A percentile compares a stretch with the other conserved stretches of the same genome.
Evolutionary conservation across 805 yeast genomes (phyloP).

Genomic region (Wickerhamiella siamensis): DNA sequence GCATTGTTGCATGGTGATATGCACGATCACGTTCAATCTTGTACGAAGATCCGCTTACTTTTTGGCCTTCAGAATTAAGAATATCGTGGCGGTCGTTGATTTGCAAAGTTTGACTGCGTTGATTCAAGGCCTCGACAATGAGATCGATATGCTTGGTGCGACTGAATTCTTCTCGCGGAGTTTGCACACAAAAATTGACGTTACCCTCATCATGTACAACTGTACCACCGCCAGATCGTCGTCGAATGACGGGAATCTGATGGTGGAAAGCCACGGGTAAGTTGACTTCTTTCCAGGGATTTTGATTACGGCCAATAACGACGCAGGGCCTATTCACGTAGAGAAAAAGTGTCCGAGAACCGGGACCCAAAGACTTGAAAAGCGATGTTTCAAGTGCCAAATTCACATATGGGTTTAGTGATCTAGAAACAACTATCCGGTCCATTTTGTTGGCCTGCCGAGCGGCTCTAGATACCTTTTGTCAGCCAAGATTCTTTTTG

Average conservation of each 20-base stretch:
- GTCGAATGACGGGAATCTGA: conserved; percentile 53
- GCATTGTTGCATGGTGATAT: conserved; percentile 94
- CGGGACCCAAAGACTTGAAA: conserved; percentile 30
- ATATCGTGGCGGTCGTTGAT: conserved; percentile 77
- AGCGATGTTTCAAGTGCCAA: conserved; percentile 71
- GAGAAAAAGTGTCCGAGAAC: conserved; percentile 44
- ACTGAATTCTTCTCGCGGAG: conserved; percentile 48
- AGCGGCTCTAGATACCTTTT: not conserved
- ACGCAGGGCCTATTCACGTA: conserved; percentile 73
- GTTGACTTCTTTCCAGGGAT: conserved; percentile 80
- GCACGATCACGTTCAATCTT: conserved; percentile 69
- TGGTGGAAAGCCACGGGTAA: conserved; percentile 36
- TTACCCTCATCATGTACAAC: conserved; percentile 92
- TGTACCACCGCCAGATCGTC: conserved; percentile 91
- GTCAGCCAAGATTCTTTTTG: not conserved
- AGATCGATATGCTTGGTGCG: conserved; percentile 38
- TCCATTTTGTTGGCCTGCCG: not conserved
- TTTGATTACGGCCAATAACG: conserved; percentile 93
- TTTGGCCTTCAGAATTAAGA: conserved; percentile 32
- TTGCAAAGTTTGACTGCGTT: conserved; percentile 22
- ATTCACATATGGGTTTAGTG: conserved; percentile 57
- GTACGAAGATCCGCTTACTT: conserved; percentile 88
- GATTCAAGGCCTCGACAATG: conserved; percentile 30
- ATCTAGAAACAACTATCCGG: conserved; percentile 27
- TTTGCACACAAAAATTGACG: conserved; percentile 70